phyloP scores from a whole-genome alignment of 495 filamentous ascomycete species.

The Penicillium pulvis region DNA sequence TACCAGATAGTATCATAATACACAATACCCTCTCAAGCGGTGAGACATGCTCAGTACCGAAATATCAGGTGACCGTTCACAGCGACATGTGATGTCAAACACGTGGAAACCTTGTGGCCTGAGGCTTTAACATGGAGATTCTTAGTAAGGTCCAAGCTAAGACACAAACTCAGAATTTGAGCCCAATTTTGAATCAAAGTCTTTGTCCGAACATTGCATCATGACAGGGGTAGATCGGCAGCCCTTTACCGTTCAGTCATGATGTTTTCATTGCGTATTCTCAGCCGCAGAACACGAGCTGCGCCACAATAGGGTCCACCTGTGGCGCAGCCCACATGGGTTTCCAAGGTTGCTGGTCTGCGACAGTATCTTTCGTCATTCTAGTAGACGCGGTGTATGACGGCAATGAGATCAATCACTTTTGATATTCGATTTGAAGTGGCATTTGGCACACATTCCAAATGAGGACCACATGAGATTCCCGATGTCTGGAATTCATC shows the following conservation, averaged over 20 bases:
- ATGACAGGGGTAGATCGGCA: too few species aligned
- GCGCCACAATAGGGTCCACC: neutral
- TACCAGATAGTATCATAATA: neutral
- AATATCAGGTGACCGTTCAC: neutral
- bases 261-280: neutral
- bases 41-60: neutral
- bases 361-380: too few species aligned
- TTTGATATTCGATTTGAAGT: neutral
- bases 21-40: neutral
- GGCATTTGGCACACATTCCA: too few species aligned
- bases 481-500: too few species aligned
- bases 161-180: too few species aligned
- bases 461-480: too few species aligned
- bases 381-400: neutral
- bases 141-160: too few species aligned
- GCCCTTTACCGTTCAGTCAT: neutral
- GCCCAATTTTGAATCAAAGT: too few species aligned
- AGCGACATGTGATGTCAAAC: neutral
- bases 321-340: neutral
- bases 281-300: neutral
- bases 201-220: too few species aligned
- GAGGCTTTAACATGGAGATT: too few species aligned
- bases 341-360: neutral
- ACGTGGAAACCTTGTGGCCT: too few species aligned
- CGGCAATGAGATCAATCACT: neutral